These are phyloP conservation scores for Exophiala sideris DNA, from an alignment of 2,329 filamentous ascomycete species.

Conservation along the genomic window DNA sequence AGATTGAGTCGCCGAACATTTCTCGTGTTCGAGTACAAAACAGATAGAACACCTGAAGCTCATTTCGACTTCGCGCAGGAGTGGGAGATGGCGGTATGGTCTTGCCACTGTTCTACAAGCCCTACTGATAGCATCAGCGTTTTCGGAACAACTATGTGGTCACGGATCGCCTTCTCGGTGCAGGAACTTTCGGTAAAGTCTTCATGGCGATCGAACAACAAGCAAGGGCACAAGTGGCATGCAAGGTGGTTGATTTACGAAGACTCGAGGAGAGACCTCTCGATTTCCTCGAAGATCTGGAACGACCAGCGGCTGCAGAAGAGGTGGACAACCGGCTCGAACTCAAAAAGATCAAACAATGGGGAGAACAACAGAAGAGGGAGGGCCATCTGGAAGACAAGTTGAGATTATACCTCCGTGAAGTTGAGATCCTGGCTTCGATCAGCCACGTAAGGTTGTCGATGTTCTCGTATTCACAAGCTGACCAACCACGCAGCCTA, in stretches of 20 bases:
- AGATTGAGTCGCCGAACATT: slow-evolving; percentile 28
- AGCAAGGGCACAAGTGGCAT: slow-evolving; percentile 39
- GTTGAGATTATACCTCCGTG: slow-evolving; percentile 36
- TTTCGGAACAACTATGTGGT: slow-evolving; percentile 37
- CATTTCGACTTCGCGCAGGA: slow-evolving; percentile 32
- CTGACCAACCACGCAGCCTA: slow-evolving; percentile 44
- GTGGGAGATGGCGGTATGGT: slow-evolving; percentile 36
- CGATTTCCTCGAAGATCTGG: slow-evolving; percentile 8
- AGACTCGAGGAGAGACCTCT: slow-evolving; percentile 24
- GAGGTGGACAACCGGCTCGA: slow-evolving; percentile 19
- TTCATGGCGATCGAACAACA: slow-evolving; percentile 40
- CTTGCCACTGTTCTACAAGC: neutral
- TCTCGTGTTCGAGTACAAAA: slow-evolving; percentile 25
- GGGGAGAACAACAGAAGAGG: slow-evolving; percentile 24
- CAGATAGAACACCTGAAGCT: slow-evolving; percentile 1
- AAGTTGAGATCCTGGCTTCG: slow-evolving; percentile 47
- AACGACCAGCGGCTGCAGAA: slow-evolving; percentile 24
- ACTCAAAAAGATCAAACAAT: slow-evolving; percentile 20
- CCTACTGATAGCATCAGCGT: slow-evolving; percentile 28
- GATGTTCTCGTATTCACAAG: neutral
- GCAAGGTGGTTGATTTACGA: slow-evolving; percentile 43
- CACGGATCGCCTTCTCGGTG: slow-evolving; percentile 40
- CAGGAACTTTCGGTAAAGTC: slow-evolving; percentile 43
- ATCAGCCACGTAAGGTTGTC: slow-evolving; percentile 49
- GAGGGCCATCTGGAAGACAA: slow-evolving; percentile 31